Conservation (phyloP, 2,329 filamentous ascomycete genomes). For the Fusarium subtropicale region DNA sequence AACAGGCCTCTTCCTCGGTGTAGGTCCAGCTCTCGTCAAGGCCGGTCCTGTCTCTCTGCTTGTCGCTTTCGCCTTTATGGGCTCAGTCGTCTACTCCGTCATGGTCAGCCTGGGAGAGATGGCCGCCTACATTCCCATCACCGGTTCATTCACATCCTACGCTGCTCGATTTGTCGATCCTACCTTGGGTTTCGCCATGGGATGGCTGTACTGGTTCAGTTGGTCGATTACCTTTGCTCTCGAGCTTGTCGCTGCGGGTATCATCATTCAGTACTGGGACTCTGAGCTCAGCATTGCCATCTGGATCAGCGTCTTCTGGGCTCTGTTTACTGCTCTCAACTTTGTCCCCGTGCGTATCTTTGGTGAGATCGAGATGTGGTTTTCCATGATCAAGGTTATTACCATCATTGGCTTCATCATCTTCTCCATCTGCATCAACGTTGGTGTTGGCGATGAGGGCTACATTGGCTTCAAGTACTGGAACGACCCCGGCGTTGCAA, state of each 20-base stretch:
- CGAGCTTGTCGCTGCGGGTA: constrained; percentile 76
- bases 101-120: constrained; percentile 79
- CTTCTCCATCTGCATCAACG: constrained; percentile 80
- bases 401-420: constrained; percentile 81
- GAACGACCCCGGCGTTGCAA: constrained; percentile 75
- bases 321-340: constrained; percentile 75
- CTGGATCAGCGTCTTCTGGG: constrained; percentile 80
- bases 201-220: constrained; percentile 86
- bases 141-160: constrained; percentile 81
- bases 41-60: constrained; percentile 75
- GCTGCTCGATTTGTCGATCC: constrained; percentile 80
- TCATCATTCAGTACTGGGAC: constrained; percentile 83
- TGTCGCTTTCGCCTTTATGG: constrained; percentile 76
- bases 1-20: constrained; percentile 78
- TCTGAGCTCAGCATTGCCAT: constrained; percentile 72
- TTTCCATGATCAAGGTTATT: constrained; percentile 80
- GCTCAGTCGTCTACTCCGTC: constrained; percentile 78
- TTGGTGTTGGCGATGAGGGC: constrained; percentile 75
- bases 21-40: constrained; percentile 70
- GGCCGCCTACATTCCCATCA: constrained; percentile 80
- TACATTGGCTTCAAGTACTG: constrained; percentile 81
- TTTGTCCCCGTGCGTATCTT: constrained; percentile 78
- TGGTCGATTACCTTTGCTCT: constrained; percentile 80
- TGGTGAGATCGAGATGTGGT: constrained; percentile 83
- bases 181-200: constrained; percentile 80